phyloP scores from a whole-genome alignment of 805 yeast genomes.

The Teunomyces tritomae region DNA sequence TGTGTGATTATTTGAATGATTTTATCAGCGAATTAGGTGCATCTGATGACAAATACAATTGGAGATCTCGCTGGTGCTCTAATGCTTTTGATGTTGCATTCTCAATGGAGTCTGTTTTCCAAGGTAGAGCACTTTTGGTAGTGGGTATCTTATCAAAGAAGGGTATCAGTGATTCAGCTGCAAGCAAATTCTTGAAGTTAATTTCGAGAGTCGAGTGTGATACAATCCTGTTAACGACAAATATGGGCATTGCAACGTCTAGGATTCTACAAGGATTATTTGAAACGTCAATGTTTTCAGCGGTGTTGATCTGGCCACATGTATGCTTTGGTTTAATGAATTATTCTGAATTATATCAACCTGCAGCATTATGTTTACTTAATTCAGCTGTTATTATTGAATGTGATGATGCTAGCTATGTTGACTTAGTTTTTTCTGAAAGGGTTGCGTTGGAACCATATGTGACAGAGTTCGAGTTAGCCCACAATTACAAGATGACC shows the following conservation, averaged over 20 bases:
- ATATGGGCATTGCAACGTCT: conserved; percentile 44
- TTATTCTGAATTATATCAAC: conserved; percentile 29
- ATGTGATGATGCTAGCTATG: conserved; percentile 20
- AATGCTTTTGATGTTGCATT: conserved; percentile 64
- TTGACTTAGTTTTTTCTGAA: conserved; percentile 28
- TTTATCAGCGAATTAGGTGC: conserved; percentile 51
- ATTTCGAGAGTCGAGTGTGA: conserved; percentile 20
- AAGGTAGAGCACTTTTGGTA: conserved; percentile 64
- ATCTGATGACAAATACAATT: conserved; percentile 46
- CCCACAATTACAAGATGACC: conserved; percentile 37
- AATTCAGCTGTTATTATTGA: conserved; percentile 25
- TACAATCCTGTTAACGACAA: conserved; percentile 32
- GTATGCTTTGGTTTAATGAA: conserved; percentile 30
- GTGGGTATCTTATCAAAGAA: conserved; percentile 65
- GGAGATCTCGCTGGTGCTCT: conserved; percentile 67
- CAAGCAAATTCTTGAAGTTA: conserved; percentile 28
- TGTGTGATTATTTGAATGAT: conserved; percentile 53
- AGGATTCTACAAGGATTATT: conserved; percentile 50
- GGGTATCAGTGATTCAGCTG: conserved; percentile 59
- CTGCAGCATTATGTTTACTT: conserved; percentile 29
- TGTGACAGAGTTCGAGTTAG: conserved; percentile 42
- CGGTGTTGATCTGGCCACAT: conserved; percentile 50
- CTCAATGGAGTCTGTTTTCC: conserved; percentile 53
- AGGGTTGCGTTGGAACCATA: conserved; percentile 40
- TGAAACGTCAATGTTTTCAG: conserved; percentile 42